Evolutionary conservation across 2,329 filamentous ascomycete genomes (phyloP).

Genomic region (Aspergillus sp.): DNA sequence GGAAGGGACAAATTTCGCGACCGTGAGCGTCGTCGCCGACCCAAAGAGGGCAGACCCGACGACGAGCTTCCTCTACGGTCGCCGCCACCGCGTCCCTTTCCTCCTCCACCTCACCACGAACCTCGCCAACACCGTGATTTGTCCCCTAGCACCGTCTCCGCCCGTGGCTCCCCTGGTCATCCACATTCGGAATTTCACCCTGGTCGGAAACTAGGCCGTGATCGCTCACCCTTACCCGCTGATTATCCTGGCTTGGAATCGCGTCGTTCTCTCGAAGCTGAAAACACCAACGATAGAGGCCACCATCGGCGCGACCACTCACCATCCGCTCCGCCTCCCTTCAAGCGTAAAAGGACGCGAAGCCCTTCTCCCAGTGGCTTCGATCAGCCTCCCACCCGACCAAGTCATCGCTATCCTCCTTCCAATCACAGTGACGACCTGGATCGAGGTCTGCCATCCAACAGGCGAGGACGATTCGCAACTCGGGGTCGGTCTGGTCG

Average conservation of each 20-base stretch:
- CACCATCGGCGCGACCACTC: conserved; percentile 32
- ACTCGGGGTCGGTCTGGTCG: conserved; percentile 36
- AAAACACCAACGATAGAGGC: conserved; percentile 25
- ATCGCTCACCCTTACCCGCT: conserved; percentile 24
- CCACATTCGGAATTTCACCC: conserved; percentile 23
- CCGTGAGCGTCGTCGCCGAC: conserved; percentile 37
- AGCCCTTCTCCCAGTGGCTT: conserved; percentile 42
- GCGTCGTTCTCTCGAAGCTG: conserved; percentile 20
- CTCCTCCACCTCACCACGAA: conserved; percentile 33
- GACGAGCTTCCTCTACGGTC: conserved; percentile 40
- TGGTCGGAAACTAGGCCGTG: conserved; percentile 25
- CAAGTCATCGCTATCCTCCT: conserved; percentile 24
- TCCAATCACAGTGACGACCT: conserved; percentile 38
- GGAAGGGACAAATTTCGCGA: conserved; percentile 46
- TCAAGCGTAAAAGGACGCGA: conserved; percentile 44
- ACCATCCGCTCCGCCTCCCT: conserved; percentile 32
- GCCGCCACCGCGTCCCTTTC: conserved; percentile 37
- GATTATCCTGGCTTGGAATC: conserved; percentile 26
- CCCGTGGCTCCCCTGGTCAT: conserved; percentile 30
- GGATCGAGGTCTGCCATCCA: conserved; percentile 39
- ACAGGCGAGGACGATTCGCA: conserved; percentile 37
- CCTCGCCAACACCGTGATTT: conserved; percentile 32
- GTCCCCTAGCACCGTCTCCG: conserved; percentile 27
- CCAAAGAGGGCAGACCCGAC: conserved; percentile 39
- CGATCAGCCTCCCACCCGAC: conserved; percentile 28